A percentile compares a stretch with the other conserved stretches of the same genome.
These are phyloP conservation scores for Colletotrichum sansevieriae DNA, from an alignment of 2,329 filamentous ascomycete genomes.

Conservation along the genomic window DNA sequence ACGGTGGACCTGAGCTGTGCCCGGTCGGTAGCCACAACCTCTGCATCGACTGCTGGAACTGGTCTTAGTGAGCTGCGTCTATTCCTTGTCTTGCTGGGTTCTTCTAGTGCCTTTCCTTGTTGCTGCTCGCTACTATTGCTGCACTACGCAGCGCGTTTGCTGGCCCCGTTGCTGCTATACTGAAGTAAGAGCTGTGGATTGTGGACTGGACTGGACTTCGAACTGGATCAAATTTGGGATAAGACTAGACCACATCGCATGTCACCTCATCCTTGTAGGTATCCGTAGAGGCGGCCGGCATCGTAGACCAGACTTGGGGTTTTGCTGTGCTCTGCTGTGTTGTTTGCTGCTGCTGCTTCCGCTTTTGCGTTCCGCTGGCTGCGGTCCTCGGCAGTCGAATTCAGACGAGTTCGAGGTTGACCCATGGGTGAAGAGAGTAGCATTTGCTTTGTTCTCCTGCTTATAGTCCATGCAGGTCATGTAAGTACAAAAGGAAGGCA, in stretches of 20 bases:
- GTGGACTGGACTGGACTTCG: too few species aligned
- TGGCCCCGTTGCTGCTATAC: background rate
- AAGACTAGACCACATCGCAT: too few species aligned
- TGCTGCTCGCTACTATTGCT: background rate
- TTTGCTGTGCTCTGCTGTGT: background rate
- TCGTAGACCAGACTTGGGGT: background rate
- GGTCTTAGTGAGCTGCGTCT: background rate
- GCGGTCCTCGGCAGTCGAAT: background rate
- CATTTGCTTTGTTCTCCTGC: too few species aligned
- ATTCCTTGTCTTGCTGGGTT: background rate
- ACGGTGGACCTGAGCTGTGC: constrained; percentile 13
- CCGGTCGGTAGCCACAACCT: background rate
- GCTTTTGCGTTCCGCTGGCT: background rate
- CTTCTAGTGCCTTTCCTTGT: background rate
- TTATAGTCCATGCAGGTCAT: too few species aligned
- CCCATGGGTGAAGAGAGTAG: too few species aligned
- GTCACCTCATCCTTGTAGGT: too few species aligned
- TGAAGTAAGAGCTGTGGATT: too few species aligned
- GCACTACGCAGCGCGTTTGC: background rate
- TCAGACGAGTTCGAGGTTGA: background rate
- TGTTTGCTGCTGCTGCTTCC: background rate
- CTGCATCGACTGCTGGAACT: background rate
- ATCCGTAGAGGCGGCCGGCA: too few species aligned
- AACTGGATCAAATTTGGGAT: too few species aligned
- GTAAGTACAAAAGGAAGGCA: too few species aligned